Percentiles rank a stretch among this genome's conserved stretches.
These are phyloP conservation scores for Talaromyces rugulosus DNA, from an alignment of 2,329 filamentous ascomycete genomes.

Conservation along the genomic window DNA sequence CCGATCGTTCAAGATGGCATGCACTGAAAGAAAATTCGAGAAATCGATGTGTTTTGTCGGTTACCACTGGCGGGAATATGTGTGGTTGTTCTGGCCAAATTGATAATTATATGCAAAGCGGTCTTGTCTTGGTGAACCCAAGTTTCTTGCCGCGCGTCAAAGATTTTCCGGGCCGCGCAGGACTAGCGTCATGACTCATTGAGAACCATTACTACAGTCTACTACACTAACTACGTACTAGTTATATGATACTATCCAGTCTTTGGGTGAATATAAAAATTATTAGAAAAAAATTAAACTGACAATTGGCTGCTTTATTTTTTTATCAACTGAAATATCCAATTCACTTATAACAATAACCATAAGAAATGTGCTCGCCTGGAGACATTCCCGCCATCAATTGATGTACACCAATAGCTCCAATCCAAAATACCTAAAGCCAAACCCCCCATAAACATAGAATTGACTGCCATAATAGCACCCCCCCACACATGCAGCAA, in stretches of 20 bases:
- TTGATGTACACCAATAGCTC: background rate
- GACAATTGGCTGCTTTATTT: too few relatives aligned
- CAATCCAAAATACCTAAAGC: background rate
- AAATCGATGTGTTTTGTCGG: background rate
- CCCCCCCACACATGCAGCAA: background rate
- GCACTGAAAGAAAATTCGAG: background rate
- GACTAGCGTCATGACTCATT: background rate
- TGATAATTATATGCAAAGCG: background rate
- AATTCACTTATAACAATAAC: too few relatives aligned
- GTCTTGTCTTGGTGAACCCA: background rate
- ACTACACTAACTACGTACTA: too few relatives aligned
- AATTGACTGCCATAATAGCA: background rate
- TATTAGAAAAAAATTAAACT: too few relatives aligned
- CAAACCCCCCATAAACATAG: background rate
- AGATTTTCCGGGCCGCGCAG: slow-evolving; percentile 22
- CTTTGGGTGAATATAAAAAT: too few relatives aligned
- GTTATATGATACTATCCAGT: too few relatives aligned
- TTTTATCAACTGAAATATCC: too few relatives aligned
- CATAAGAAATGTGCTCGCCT: too few relatives aligned
- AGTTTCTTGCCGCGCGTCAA: slow-evolving; percentile 14
- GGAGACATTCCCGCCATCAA: slow-evolving; percentile 15
- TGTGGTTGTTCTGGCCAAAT: background rate
- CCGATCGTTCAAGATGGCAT: background rate
- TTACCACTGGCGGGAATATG: background rate
- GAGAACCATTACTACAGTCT: background rate